Base-by-base conservation (phyloP, 805 yeast genomes). In the Starmera dryadoides region DNA sequence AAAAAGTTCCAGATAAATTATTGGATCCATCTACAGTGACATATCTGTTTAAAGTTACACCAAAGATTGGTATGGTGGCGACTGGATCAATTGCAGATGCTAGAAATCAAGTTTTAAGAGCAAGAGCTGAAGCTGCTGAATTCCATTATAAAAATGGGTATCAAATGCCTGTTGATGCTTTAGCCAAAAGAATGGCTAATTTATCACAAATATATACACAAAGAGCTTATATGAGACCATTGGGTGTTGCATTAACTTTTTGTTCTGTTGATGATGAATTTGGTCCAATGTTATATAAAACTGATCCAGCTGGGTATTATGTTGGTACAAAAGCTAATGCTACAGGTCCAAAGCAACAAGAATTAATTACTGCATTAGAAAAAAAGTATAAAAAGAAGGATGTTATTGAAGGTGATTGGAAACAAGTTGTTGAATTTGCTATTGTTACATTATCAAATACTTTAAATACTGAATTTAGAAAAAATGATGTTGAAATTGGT, bases 11-110 rank as follows among this genome's bases (percentile, higher is more conserved):
- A 30, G 98, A 93, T 60, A 91, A 88, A 70, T 71, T 93, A 43
- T 71, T 93, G 48, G 98, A 93, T 57, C 78, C 98, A 20, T 58
- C 69, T 33, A 86, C 97, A 6, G 95, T 93, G 19, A 74, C 94
- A 10, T 88, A 88, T 60, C 70, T 93, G 43, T 93, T 91, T 68
- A 73, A 74, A 48, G 82, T 93, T 49, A 81, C 96, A 1, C 79
- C 78, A 20, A 71, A 77, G 38, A 75, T 93, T 47, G 98, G 98
- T 17, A 75, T 91, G 68, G 85, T 91, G 23, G 86, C 94, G 45
- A 91, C 95, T 28, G 98, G 98, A 0, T 87, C 95, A 38, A 86
- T 86, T 59, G 96, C 98, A 20, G 98, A 93, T 64, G 96, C 96
- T 4, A 75, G 96, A 56, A 77, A 94, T 33, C 83, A 85, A 44